Conservation (phyloP, 805 yeast genomes). For the Ogataea paraovalis region DNA sequence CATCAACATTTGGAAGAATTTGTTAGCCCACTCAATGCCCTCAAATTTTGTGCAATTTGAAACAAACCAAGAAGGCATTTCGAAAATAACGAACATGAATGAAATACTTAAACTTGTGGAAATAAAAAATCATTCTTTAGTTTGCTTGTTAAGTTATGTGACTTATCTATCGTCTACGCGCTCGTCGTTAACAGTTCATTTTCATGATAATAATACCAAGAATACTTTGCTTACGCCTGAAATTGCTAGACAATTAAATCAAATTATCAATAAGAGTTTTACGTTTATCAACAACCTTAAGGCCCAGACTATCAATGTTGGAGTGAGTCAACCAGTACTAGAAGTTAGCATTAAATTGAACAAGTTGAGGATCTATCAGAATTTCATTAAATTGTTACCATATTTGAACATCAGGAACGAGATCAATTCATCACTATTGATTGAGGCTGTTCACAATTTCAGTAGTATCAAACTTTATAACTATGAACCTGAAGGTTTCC, state of each 20-base stretch:
- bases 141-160: slow-evolving; percentile 53
- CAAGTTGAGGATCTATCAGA: slow-evolving; percentile 30
- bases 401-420: slow-evolving; percentile 29
- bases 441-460: slow-evolving; percentile 32
- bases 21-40: slow-evolving; percentile 47
- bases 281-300: slow-evolving; percentile 25
- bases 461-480: slow-evolving; percentile 21
- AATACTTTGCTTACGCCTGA: slow-evolving; percentile 30
- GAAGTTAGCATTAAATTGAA: slow-evolving; percentile 25
- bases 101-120: slow-evolving; percentile 40
- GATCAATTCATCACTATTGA: slow-evolving; percentile 28
- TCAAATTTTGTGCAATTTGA: slow-evolving; percentile 33
- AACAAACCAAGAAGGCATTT: slow-evolving; percentile 27
- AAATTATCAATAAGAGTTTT: slow-evolving; percentile 29
- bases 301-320: slow-evolving; percentile 16
- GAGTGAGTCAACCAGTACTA: slow-evolving; percentile 16
- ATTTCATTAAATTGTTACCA: slow-evolving; percentile 31
- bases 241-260: slow-evolving; percentile 28
- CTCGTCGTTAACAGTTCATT: slow-evolving; percentile 27
- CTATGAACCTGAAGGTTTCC: slow-evolving; percentile 9
- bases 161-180: slow-evolving; percentile 45
- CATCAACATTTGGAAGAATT: slow-evolving; percentile 58
- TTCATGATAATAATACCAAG: slow-evolving; percentile 23
- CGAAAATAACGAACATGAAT: slow-evolving; percentile 31
- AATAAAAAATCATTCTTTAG: slow-evolving; percentile 54